These are phyloP conservation scores for Colletotrichum ledebouriae DNA, from an alignment of 2,329 filamentous ascomycete species.

Conservation along the genomic window DNA sequence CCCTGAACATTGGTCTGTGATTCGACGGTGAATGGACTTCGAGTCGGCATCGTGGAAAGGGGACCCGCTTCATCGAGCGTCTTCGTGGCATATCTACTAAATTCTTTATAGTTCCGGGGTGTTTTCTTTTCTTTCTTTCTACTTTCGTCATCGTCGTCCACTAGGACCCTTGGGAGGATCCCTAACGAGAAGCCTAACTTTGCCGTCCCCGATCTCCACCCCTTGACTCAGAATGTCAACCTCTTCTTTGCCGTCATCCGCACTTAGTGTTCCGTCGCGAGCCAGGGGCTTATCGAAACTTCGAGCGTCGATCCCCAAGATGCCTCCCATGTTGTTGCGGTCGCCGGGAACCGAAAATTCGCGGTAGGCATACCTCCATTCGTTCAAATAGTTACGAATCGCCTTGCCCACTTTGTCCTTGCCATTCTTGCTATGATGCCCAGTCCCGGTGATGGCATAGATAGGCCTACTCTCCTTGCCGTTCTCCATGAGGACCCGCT, in stretches of 20 bases:
- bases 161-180: conserved; percentile 71
- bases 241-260: conserved; percentile 58
- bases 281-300: conserved; percentile 75
- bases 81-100: conserved; percentile 26
- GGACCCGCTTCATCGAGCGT: conserved; percentile 17
- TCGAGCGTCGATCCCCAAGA: conserved; percentile 75
- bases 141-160: conserved; percentile 57
- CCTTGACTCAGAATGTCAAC: conserved; percentile 74
- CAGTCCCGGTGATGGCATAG: conserved; percentile 96
- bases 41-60: neutral
- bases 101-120: conserved; percentile 35
- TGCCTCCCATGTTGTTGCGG: conserved; percentile 83
- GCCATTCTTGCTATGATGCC: conserved; percentile 97
- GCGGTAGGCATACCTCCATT: conserved; percentile 95
- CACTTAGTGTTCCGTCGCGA: conserved; percentile 58
- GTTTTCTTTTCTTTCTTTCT: conserved; percentile 40
- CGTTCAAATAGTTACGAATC: conserved; percentile 89
- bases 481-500: conserved; percentile 88
- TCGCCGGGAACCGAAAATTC: conserved; percentile 98
- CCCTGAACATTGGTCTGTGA: too few relatives aligned
- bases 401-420: conserved; percentile 99
- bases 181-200: conserved; percentile 74
- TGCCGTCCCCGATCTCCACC: conserved; percentile 77
- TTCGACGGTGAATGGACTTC: too few relatives aligned
- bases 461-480: conserved; percentile 79